A percentile compares a stretch with the other conserved stretches of the same genome.
These are phyloP conservation scores for Peniophora sp. DNA, from an alignment of 1,284 basidiomycete genomes.

Conservation along the genomic window DNA sequence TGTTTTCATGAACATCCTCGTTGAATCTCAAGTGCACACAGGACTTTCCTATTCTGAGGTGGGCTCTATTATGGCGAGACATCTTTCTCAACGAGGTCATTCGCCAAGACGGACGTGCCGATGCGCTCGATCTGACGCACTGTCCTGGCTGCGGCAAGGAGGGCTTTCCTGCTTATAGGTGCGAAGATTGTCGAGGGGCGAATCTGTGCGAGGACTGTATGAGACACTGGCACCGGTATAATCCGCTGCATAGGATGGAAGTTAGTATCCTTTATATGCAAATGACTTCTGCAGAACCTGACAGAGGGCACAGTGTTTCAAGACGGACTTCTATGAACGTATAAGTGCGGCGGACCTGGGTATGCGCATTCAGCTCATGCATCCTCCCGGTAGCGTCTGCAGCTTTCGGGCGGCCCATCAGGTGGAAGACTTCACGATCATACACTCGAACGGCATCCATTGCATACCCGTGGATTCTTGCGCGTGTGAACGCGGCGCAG, in stretches of 20 bases:
- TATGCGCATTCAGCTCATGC: neutral
- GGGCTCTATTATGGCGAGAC: too few relatives aligned
- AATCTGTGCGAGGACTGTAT: neutral
- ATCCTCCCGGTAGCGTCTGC: neutral
- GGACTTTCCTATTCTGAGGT: too few relatives aligned
- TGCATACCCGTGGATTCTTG: conserved; percentile 1
- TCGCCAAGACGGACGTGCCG: too few relatives aligned
- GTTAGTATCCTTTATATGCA: too few relatives aligned
- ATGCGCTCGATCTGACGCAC: too few relatives aligned
- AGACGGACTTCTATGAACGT: neutral
- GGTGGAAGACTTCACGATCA: conserved; percentile 1
- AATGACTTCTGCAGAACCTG: too few relatives aligned
- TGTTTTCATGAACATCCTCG: too few relatives aligned
- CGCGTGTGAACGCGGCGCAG: neutral
- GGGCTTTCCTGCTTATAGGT: neutral
- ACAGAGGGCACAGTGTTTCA: neutral
- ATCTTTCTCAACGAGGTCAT: too few relatives aligned
- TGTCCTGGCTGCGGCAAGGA: too few relatives aligned
- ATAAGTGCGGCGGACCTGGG: neutral
- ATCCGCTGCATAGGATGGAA: neutral
- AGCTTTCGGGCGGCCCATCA: neutral
- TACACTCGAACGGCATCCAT: conserved; percentile 5
- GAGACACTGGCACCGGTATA: neutral
- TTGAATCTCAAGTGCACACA: too few relatives aligned
- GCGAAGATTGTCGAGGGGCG: neutral